Evolutionary conservation across 106 monocot species (phyloP), one percentile per base, ranked within the genome.

Genomic region (Posidonia australis): DNA sequence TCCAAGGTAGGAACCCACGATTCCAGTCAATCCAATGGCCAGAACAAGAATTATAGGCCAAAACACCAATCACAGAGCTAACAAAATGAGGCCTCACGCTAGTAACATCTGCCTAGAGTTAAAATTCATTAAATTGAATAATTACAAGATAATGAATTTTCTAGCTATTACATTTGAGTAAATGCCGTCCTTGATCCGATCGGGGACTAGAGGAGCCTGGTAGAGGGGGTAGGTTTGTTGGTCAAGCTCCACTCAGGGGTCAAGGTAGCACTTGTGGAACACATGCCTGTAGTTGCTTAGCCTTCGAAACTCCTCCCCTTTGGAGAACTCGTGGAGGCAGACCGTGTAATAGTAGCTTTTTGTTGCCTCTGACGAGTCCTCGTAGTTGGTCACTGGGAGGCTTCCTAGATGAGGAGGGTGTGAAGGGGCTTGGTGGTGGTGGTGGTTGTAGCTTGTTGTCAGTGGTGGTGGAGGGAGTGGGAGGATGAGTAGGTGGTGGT

Each of bases 251-350:
- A 65, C 49, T 74, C 79, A 79, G 0, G 69, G 70, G 45, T 79
- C 79, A 13, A 79, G 19, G 24, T 74, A 79, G 51, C 70, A 45
- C 12, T 54, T 48, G 60, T 79, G 79, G 70, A 74, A 79, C 30
- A 79, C 61, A 20, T 79, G 79, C 17, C 79, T 55, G 70, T 74
- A 79, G 65, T 66, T 71, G 20, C 21, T 19, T 17, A 70, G 74
- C 44, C 69, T 59, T n/a, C 74, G 74, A 26, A 70, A 66, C 60
- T 74, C 70, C 12, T 64, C 74, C 10, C 29, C 59, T 1, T 29
- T 47, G 7, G 42, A 65, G 25, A 79, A 54, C 59, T 71, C 74
- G 65, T 79, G 52, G 51, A 79, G 60, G 65, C 79, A 79, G 3
- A 79, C 79, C 1, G 66, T 60, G 62, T 72, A 77, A 25, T 24